Base-by-base conservation (phyloP, 2,329 filamentous ascomycete genomes). In the Trichophyton verrucosum region DNA sequence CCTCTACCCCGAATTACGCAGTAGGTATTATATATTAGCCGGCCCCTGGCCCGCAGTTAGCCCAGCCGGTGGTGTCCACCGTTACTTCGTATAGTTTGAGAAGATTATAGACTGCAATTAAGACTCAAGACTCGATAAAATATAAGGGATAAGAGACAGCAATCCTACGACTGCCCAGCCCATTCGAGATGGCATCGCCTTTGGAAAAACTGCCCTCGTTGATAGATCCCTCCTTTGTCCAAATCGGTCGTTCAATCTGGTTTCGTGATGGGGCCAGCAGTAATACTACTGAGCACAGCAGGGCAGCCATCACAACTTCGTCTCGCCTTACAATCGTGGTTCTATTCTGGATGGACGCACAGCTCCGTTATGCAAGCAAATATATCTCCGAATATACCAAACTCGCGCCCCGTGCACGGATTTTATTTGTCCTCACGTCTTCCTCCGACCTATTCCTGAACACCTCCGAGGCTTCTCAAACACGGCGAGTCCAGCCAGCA, bases 271-370 rank as follows among this genome's bases (percentile, higher is more conserved):
- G 11, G 47, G 63, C 27, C 9, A 47, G 61, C 49, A 15, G 46
- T 5, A 20, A 53, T 24, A 15, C 11, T 33, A 6, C 11, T 33
- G 63, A 65, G 51, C 49, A 42, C 51, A 62, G 30, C 33, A 57
- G 11, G 3, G 61, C 60, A 11, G 33, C 17, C 13, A 24, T 53
- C 49, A 33, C 27, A 8, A 11, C 64, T 22, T 57, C 30, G 40
- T 27, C 60, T n/a, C 17, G 17, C 3, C 71, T 71, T 17, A 72
- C 72, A 53, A 73, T 80, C 27, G 70, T 81, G 59, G 67, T 81
- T 60, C 69, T 77, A 58, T 73, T 77, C 63, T 81, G 78, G 79
- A 77, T 80, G 70, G 75, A 76, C 57, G 78, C 78, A 1, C 66
- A 68, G 6, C 66, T 72, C 1, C 72, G 74, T 15, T 74, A 78